Base-by-base conservation (phyloP, 139 green algal species). In the Raphidocelis subcapitata region DNA sequence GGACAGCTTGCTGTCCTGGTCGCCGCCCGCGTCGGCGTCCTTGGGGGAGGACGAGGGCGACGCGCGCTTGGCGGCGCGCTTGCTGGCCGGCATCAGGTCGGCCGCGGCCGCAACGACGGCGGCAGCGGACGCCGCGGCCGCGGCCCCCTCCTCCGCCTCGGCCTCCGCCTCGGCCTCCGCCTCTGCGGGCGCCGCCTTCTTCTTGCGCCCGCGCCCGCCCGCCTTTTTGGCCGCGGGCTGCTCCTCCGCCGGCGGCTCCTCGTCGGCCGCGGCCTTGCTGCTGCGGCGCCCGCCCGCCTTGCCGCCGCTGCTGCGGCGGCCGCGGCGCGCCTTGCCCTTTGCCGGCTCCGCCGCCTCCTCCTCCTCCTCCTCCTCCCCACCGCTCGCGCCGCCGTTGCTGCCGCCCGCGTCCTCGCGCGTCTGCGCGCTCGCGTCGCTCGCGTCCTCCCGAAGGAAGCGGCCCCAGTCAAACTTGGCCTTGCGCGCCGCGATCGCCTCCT, bases 391-490 rank as follows among this genome's bases (percentile, higher is more conserved):
- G 37, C 55, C 24, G 18, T 54, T 12, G 14, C 46, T 28, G 1
- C 3, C 44, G 21, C 44, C 67, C 46, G 35, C 47, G 46, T 14
- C 64, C 12, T 16, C 37, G 1, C 1, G 35, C 3, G 41, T 32
- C 59, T 76, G 59, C 44, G 62, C 70, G 36, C 60, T 49, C 29
- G 41, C 26, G 29, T 36, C 41, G 49, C 49, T 56, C 59, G 41
- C 54, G 61, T 70, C 47, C 20, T 15, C 49, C 32, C 71, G 74
- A 41, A 85, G 65, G 74, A 77, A 91, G 20, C 65, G 33, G 26
- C 81, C 88, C 88, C 88, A 93, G 18, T 57, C 15, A 37, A 76
- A 49, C 16, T 60, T 23, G 26, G 57, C 46, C 82, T 92, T 93
- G 65, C 88, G 75, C 51, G 66, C 73, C 21, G 67, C 51, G 26